phyloP scores from a whole-genome alignment of 495 filamentous ascomycete species.

The Daldinia bambusicola region DNA sequence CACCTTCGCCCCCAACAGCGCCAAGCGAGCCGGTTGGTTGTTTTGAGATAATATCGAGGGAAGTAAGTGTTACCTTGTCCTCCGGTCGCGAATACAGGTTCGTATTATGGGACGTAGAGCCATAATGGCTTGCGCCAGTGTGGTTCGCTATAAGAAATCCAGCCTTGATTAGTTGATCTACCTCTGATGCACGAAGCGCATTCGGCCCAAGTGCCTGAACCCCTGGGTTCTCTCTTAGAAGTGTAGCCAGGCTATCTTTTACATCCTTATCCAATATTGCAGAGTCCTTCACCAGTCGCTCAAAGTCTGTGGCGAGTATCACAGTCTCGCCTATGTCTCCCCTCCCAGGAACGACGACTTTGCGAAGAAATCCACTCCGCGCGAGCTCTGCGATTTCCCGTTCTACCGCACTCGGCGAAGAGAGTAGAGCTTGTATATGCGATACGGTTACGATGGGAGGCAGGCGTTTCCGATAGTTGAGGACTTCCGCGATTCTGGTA shows the following conservation, averaged over 20 bases:
- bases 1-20: slow-evolving; percentile 69
- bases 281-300: slow-evolving; percentile 61
- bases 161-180: slow-evolving; percentile 68
- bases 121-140: slow-evolving; percentile 56
- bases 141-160: slow-evolving; percentile 75
- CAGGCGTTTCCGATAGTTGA: slow-evolving; percentile 72
- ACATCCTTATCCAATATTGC: slow-evolving; percentile 57
- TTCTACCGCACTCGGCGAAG: slow-evolving; percentile 75
- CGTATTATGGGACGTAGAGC: slow-evolving; percentile 53
- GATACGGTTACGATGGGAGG: slow-evolving; percentile 76
- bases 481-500: slow-evolving; percentile 72
- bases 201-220: slow-evolving; percentile 60
- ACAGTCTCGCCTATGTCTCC: slow-evolving; percentile 77
- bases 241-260: slow-evolving; percentile 66
- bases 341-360: slow-evolving; percentile 72
- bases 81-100: slow-evolving; percentile 62
- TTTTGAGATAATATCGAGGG: slow-evolving; percentile 63
- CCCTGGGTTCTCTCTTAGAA: slow-evolving; percentile 65
- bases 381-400: slow-evolving; percentile 75
- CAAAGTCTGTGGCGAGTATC: slow-evolving; percentile 71
- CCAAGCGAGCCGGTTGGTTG: slow-evolving; percentile 71
- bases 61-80: slow-evolving; percentile 60
- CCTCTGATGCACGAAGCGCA: slow-evolving; percentile 62
- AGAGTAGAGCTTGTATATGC: slow-evolving; percentile 74
- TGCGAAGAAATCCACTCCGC: slow-evolving; percentile 67